Base-by-base conservation (phyloP, 371 early-diverging fungal genomes). In the Saksenaea vasiformis region DNA sequence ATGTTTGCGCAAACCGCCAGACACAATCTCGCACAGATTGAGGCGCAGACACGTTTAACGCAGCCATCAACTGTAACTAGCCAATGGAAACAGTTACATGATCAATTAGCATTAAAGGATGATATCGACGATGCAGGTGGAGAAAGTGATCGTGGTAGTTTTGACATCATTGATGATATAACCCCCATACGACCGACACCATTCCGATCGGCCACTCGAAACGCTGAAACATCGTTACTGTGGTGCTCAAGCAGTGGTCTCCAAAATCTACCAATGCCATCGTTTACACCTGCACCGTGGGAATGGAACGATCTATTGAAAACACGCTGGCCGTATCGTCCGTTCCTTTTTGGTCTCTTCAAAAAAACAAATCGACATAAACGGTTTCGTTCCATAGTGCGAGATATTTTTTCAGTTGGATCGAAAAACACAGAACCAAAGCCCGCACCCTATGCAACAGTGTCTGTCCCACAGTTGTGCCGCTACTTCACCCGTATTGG, bases 141-240 rank as follows among this genome's bases (percentile, higher is more conserved):
- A n/a, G 27, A 60, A 60, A 43, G 43, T 41, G 43, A 41, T 41
- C 43, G 43, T 41, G 43, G 43, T 41, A 41, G 43, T 14, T n/a
- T 41, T 41, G 43, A 41, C 1, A 41, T 41, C 14, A 41, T 41
- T 17, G 43, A 41, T 14, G 43, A 41, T 41, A 41, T 41, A 4
- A 9, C 43, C 14, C 43, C 43, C 0, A 41, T 41, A 13, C 43
- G 19, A 14, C 43, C 43, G 2, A 41, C 43, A 5, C 14, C 43
- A n/a, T 41, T 41, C 14, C 43, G 43, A 17, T 5, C 60, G 5
- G 44, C 66, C 14, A 26, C 47, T 5, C 36, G 61, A 19, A 55
- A 57, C n/a, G 56, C 62, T 19, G 56, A 61, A n/a, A 53, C 67
- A n/a, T 61, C 62, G 53, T 58, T 67, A 17, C 22, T 67, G 22